Conservation (phyloP, 306 rosid species). For the Cucurbita moschata region DNA sequence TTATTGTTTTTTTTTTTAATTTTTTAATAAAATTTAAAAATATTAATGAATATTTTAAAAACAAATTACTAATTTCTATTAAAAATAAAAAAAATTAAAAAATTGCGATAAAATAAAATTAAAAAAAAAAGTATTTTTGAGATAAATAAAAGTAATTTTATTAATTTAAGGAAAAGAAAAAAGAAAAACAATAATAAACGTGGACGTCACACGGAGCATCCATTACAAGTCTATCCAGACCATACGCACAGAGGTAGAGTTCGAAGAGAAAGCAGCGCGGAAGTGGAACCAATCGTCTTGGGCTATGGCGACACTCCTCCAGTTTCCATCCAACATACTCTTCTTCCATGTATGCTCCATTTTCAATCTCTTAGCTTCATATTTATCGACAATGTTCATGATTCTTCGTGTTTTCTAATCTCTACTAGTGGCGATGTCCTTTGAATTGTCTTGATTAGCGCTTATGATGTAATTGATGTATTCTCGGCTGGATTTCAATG, state of each 20-base stretch:
- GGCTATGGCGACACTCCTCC: constrained; percentile 22
- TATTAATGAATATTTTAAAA: no score
- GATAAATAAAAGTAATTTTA: no score
- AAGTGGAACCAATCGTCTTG: neutral
- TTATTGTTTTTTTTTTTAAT: no score
- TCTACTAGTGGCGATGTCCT: neutral
- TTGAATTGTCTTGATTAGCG: neutral
- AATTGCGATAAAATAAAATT: no score
- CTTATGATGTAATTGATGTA: neutral
- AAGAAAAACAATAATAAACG: no score
- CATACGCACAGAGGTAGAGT: neutral
- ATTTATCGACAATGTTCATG: neutral
- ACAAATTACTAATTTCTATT: no score
- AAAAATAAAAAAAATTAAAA: no score
- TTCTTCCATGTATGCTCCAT: constrained; percentile 13
- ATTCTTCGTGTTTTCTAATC: neutral
- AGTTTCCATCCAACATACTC: constrained; percentile 12
- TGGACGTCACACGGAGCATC: no score
- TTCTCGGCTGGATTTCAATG: neutral
- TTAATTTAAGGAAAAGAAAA: no score
- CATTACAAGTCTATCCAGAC: no score
- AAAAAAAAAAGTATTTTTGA: no score
- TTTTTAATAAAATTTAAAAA: no score
- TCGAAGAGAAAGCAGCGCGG: neutral
- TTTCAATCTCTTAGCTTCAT: neutral